These are phyloP conservation scores for Aspergillus conjunctus DNA, from an alignment of 495 filamentous ascomycete species.

Conservation along the genomic window DNA sequence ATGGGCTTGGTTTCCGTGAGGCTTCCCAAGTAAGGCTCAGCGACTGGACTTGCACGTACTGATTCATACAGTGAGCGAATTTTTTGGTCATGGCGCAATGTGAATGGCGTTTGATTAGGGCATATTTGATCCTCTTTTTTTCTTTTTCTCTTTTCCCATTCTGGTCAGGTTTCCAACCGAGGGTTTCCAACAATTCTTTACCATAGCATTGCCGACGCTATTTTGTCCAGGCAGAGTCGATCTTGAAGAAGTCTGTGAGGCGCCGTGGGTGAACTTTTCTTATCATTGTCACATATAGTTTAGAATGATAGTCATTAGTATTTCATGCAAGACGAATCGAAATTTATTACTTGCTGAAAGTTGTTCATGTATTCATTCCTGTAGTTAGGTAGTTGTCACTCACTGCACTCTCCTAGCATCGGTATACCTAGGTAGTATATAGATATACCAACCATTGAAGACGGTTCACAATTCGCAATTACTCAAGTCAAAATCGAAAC, in stretches of 20 bases:
- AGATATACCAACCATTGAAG: background rate
- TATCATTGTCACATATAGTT: slow-evolving; percentile 6
- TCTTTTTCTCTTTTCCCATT: slow-evolving; percentile 12
- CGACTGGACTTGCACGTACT: slow-evolving; percentile 18
- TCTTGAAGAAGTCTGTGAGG: background rate
- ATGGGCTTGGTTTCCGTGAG: slow-evolving; percentile 10
- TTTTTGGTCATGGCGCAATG: slow-evolving; percentile 22
- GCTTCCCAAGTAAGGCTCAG: slow-evolving; percentile 9
- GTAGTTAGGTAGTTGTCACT: too few species aligned
- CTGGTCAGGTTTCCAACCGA: slow-evolving; percentile 4
- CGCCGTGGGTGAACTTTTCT: slow-evolving; percentile 4
- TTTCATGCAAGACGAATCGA: background rate
- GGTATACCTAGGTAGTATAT: too few species aligned
- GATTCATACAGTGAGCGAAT: slow-evolving; percentile 26
- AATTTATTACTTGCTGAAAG: background rate
- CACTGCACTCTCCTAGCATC: too few species aligned
- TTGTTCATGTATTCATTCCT: too few species aligned
- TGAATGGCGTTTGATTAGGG: slow-evolving; percentile 40
- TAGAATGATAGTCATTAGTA: slow-evolving; percentile 13
- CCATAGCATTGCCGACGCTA: slow-evolving; percentile 8
- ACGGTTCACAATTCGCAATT: background rate
- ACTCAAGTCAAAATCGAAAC: background rate
- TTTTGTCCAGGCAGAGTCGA: slow-evolving; percentile 6
- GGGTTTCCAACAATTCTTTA: background rate
- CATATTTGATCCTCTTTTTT: slow-evolving; percentile 39